These are phyloP conservation scores for Talaromyces wortmannii DNA, from an alignment of 495 filamentous ascomycete genomes.

Conservation along the genomic window DNA sequence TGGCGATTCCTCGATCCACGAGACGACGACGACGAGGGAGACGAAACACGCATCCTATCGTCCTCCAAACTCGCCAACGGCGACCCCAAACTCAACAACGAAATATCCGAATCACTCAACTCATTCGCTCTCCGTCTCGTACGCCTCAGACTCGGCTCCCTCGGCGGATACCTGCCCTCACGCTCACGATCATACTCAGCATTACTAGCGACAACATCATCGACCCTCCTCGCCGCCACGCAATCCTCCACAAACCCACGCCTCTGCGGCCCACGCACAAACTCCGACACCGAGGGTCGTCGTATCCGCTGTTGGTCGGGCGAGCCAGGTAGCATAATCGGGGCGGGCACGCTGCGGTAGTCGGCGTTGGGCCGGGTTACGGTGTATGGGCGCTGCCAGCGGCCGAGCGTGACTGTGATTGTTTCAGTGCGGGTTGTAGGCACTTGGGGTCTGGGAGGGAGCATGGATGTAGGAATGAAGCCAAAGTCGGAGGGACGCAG, in stretches of 20 bases:
- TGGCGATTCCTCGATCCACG: not conserved
- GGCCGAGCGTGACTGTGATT: not conserved
- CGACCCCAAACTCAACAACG: too few species aligned
- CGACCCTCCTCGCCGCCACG: not conserved
- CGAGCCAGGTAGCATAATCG: conserved; percentile 2
- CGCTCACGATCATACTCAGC: too few species aligned
- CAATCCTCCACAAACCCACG: not conserved
- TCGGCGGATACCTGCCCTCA: too few species aligned
- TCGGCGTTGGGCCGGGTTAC: not conserved
- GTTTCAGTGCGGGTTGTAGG: not conserved
- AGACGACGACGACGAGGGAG: not conserved
- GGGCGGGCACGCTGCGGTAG: not conserved
- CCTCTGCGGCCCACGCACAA: not conserved
- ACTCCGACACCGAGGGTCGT: not conserved
- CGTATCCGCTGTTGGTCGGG: not conserved
- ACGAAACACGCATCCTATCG: not conserved
- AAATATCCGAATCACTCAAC: too few species aligned
- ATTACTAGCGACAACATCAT: too few species aligned
- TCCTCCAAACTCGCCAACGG: too few species aligned
- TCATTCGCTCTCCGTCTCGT: too few species aligned
- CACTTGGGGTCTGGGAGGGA: not conserved
- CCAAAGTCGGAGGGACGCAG: not conserved
- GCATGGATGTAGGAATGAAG: not conserved
- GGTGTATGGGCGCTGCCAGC: not conserved
- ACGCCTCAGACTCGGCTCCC: too few species aligned